phyloP scores from a whole-genome alignment of 2,329 filamentous ascomycete genomes.

The Alternaria sp. region DNA sequence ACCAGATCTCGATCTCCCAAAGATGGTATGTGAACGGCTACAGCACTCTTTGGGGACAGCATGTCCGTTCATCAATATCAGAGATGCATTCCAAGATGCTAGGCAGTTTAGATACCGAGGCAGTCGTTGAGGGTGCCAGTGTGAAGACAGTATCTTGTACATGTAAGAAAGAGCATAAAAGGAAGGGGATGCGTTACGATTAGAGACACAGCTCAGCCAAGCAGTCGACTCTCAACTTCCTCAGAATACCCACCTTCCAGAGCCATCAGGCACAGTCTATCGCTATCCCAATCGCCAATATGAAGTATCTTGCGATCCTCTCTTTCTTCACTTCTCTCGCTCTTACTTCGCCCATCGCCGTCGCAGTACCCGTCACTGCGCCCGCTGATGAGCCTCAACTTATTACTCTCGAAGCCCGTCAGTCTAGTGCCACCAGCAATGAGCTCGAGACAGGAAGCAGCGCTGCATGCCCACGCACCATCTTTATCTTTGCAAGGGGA shows the following conservation, averaged over 20 bases:
- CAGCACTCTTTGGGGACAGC: not conserved
- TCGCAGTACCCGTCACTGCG: conserved; percentile 4
- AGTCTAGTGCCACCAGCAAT: conserved; percentile 16
- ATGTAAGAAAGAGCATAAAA: conserved; percentile 1
- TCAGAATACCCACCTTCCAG: not conserved
- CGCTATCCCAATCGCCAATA: conserved; percentile 2
- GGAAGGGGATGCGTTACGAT: not conserved
- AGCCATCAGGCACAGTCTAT: not conserved
- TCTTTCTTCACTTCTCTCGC: conserved; percentile 6
- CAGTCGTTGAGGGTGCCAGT: not conserved
- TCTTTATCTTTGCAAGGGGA: conserved; percentile 32
- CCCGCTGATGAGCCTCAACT: not conserved
- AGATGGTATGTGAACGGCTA: not conserved
- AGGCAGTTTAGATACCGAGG: not conserved
- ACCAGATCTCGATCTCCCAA: not conserved
- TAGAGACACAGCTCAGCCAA: not conserved
- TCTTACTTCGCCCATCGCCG: conserved; percentile 8
- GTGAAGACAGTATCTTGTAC: not conserved
- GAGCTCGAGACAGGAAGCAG: conserved; percentile 27
- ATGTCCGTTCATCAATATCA: not conserved
- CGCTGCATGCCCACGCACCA: conserved; percentile 25
- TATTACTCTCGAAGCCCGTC: conserved; percentile 12
- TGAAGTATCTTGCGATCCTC: conserved; percentile 13
- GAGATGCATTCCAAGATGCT: not conserved
- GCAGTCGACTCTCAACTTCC: not conserved